Evolutionary conservation across 2,329 filamentous ascomycete genomes (phyloP).

Genomic region (Colletotrichum destructivum): DNA sequence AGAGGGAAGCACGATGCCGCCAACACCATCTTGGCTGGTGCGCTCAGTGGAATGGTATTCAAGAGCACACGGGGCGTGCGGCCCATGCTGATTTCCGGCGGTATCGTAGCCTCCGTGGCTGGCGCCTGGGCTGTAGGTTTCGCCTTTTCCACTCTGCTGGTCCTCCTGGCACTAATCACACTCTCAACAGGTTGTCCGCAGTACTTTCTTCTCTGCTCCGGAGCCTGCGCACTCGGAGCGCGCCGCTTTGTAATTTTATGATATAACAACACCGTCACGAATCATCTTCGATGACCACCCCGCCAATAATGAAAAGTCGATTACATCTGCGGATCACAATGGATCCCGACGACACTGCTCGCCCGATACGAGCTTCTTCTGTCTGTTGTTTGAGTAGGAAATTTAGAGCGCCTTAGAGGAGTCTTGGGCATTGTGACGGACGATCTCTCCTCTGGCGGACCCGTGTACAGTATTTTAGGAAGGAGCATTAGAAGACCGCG

Average conservation of each 20-base stretch:
- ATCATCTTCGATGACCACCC: constrained; percentile 32
- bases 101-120: constrained; percentile 88
- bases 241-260: constrained; percentile 42
- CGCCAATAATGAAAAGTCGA: constrained; percentile 36
- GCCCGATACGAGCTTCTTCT: constrained; percentile 41
- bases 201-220: constrained; percentile 59
- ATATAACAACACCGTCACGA: constrained; percentile 28
- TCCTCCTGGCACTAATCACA: constrained; percentile 22
- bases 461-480: constrained; percentile 66
- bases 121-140: constrained; percentile 89
- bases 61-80: constrained; percentile 93
- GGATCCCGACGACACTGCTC: constrained; percentile 35
- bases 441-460: constrained; percentile 68
- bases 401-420: constrained; percentile 41
- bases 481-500: constrained; percentile 62
- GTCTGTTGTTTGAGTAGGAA: constrained; percentile 46
- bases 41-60: constrained; percentile 92
- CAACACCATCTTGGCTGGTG: constrained; percentile 90
- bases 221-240: constrained; percentile 47
- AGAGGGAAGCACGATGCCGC: constrained; percentile 90
- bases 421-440: constrained; percentile 59
- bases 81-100: constrained; percentile 95
- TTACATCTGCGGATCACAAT: constrained; percentile 23
- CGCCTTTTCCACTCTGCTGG: not conserved
- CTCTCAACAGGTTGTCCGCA: constrained; percentile 54